These are phyloP conservation scores for Sarocladiaceae sp. DNA, from an alignment of 2,329 filamentous ascomycete species.

Conservation along the genomic window DNA sequence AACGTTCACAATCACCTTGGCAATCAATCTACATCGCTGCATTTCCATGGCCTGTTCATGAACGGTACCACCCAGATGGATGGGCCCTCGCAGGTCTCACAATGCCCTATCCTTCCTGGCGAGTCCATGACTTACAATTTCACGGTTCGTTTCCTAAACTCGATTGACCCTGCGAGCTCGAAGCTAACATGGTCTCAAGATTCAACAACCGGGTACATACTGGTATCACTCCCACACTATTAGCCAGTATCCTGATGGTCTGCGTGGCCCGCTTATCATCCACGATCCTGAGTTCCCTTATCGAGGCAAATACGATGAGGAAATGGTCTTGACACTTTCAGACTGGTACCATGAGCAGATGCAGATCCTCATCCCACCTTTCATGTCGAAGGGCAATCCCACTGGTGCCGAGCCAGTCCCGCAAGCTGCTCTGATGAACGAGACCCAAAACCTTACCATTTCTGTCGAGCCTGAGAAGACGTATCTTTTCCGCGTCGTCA, in stretches of 20 bases:
- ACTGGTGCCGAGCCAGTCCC: conserved; percentile 63
- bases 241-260: conserved; percentile 67
- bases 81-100: conserved; percentile 60
- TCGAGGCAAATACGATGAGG: conserved; percentile 53
- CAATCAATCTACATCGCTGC: conserved; percentile 50
- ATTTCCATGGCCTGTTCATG: conserved; percentile 70
- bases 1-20: conserved; percentile 58
- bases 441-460: conserved; percentile 57
- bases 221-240: conserved; percentile 73
- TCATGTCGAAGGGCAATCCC: conserved; percentile 51
- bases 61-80: conserved; percentile 68
- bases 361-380: conserved; percentile 38
- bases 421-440: conserved; percentile 66
- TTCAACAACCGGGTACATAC: conserved; percentile 67
- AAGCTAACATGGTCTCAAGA: conserved; percentile 27
- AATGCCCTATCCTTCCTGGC: conserved; percentile 63
- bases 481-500: conserved; percentile 69
- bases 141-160: conserved; percentile 40
- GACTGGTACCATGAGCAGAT: conserved; percentile 68
- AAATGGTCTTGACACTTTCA: conserved; percentile 60
- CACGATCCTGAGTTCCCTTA: conserved; percentile 60
- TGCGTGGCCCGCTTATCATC: conserved; percentile 60
- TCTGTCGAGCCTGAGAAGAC: conserved; percentile 62
- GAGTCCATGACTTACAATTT: conserved; percentile 67
- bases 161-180: conserved; percentile 19